Evolutionary conservation across 2,329 filamentous ascomycete genomes (phyloP), one percentile per base, ranked within the genome.

Genomic region (Zymoseptoria ardabiliae): DNA sequence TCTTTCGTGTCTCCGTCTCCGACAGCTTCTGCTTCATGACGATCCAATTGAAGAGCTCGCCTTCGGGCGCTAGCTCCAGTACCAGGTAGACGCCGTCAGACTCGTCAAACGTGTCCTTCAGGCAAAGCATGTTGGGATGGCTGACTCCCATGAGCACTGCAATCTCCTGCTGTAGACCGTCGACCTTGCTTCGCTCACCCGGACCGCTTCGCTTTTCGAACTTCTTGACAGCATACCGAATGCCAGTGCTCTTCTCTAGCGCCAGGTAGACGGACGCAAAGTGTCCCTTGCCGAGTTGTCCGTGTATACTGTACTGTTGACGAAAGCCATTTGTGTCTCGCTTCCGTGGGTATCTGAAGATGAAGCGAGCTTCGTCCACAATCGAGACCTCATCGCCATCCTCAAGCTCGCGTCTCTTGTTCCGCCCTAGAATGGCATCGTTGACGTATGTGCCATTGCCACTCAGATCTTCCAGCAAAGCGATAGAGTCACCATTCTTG

Each of bases 381-480:
- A 99, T 86, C 6, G 89, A 88, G 55, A 99, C 89, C 73, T 97
- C 92, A 66, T 99, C 94, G 45, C 89, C 86, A 68, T 97, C 91
- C 67, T 91, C 82, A 25, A 99, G 81, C 72, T 96, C 91, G 60
- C 93, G 85, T 57, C 91, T 84, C 74, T 96, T 91, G 74, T 99
- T 99, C 55, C 93, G 87, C 22, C 94, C 94, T 22, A 99, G 85
- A 28, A 96, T 82, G 17, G 87, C 88, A 68, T 97, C 91, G 70
- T 97, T 97, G 68, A 99, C 88, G 71, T 92, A 99, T 0, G 95
- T 99, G 55, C 94, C 94, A 72, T 99, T 99, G 71, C 87, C 94
- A 6, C 94, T 99, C 20, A 97, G 77, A 73, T 99, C 94, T 73
- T 99, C 92, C 4, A 99, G 75, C 11, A 97, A 83, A 8, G 91